Base-by-base conservation (phyloP, 495 filamentous ascomycete species). In the Mytilinidion resinicola region DNA sequence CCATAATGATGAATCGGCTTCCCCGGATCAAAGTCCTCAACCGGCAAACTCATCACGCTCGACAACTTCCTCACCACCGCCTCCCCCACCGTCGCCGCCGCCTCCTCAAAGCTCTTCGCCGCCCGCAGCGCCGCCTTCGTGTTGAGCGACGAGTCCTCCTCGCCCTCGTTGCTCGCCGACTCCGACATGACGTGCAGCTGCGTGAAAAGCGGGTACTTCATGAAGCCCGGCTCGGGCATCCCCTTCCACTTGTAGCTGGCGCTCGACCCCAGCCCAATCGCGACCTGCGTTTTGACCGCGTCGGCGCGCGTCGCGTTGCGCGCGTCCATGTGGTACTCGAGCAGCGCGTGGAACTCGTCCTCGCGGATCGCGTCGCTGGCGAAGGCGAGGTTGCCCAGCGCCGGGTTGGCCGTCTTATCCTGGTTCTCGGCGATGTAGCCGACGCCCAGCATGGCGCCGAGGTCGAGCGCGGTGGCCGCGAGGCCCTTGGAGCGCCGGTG, bases 241-340 rank as follows among this genome's bases (percentile, higher is more conserved):
- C 65, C 67, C n/a, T 68, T 59, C 38, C 62, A 50, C 0, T 30
- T 60, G 53, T 63, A 70, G 14, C 65, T 55, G 12, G 68, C 63
- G 8, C n/a, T 21, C n/a, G n/a, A 19, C 3, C n/a, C 19, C 4
- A 48, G 19, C 1, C 44, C 44, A 20, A 21, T 48, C n/a, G 44
- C 19, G 19, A 21, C 44, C 19, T 48, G 44, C 3, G 44, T 48
- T n/a, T 20, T 17, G 61, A 57, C 0, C 60, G 66, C 4, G 65
- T 67, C 6, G 70, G 48, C 70, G 68, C 19, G 66, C 67, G 14
- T 69, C 56, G 7, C 72, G 46, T 49, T 72, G 70, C 9, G 42
- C 7, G 62, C 43, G 19, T 69, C 69, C 17, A 71, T 63, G 6
- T 73, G 59, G 46, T 71, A 74, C 21, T 74, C 67, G 6, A 69